Evolutionary conservation across 331 rosid genomes (phyloP), one percentile per base, ranked within the genome.

Genomic region (Prunus yedoensis): DNA sequence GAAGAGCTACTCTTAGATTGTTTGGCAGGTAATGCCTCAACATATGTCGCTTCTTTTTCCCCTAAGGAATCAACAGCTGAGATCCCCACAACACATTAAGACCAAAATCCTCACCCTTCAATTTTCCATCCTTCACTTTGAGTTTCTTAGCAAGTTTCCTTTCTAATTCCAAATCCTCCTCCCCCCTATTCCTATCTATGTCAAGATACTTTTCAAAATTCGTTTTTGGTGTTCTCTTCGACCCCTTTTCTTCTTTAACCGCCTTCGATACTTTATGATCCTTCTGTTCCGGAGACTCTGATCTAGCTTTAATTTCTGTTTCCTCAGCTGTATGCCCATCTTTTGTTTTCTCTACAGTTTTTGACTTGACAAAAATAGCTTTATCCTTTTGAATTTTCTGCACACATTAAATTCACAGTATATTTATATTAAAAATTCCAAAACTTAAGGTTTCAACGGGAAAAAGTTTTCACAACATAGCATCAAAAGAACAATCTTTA

Each of bases 71-170:
- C 89, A 76, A 20, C 58, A 58, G 89, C 78, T 1, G 83, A 17
- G 76, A 86, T 67, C 64, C 93, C 91, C 58, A 87, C 13, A 94
- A 72, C 14, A 83, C 14, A 76, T 87, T 87, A 69, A 94, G 74
- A 49, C 89, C 93, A 73, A 86, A 93, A 79, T 91, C 94, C 53
- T 76, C 75, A 45, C 96, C 96, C 81, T 90, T 74, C 78, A 94
- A 75, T 70, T 74, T 91, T 43, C 98, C 97, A 70, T 66, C 81
- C 77, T 87, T 94, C 77, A 91, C 91, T 87, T 87, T 94, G 43
- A 94, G 95, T 84, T 85, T 94, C 84, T 94, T 91, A 11, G 91
- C 90, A 75, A 94, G 91, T 81, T 89, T 91, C 61, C 86, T 85
- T 83, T 94, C 98, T 78, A 91, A 71, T 66, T 87, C 93, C 82